phyloP scores from a whole-genome alignment of 495 filamentous ascomycete genomes.

The Penicillium paradoxum region DNA sequence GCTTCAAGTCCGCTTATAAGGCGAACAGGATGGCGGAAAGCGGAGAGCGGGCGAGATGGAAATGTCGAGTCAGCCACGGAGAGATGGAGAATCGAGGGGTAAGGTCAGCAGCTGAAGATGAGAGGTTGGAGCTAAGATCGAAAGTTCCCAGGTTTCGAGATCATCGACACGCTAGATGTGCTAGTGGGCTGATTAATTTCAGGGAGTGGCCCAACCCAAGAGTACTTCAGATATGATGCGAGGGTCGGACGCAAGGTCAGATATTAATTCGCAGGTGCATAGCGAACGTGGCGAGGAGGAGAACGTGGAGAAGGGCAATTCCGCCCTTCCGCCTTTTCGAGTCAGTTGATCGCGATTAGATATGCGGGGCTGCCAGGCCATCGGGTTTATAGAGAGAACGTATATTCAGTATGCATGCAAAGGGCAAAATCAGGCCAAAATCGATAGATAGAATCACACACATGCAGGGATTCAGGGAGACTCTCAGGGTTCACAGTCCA shows the following conservation, averaged over 20 bases:
- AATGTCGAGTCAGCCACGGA: slow-evolving; percentile 16
- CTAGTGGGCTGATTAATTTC: not conserved
- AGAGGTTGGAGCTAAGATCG: not conserved
- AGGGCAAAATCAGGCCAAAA: not conserved
- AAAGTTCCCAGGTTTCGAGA: not conserved
- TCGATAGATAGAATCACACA: not conserved
- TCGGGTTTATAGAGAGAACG: too few relatives aligned
- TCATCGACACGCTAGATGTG: not conserved
- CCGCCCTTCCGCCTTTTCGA: not conserved
- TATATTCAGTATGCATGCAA: not conserved
- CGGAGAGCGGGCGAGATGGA: slow-evolving; percentile 12
- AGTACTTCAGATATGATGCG: too few relatives aligned
- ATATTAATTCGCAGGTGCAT: not conserved
- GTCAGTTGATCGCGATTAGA: not conserved
- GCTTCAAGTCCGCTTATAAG: slow-evolving; percentile 3
- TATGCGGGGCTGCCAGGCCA: too few relatives aligned
- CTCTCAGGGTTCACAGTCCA: not conserved
- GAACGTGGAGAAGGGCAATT: not conserved
- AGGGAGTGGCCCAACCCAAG: too few relatives aligned
- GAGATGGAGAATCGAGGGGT: slow-evolving; percentile 6
- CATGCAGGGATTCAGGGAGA: not conserved
- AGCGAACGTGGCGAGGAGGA: not conserved
- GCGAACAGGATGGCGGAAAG: not conserved
- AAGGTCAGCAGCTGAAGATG: not conserved
- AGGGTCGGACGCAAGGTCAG: not conserved